Conservation (phyloP, 2,329 filamentous ascomycete species). For the Trichoderma breve region DNA sequence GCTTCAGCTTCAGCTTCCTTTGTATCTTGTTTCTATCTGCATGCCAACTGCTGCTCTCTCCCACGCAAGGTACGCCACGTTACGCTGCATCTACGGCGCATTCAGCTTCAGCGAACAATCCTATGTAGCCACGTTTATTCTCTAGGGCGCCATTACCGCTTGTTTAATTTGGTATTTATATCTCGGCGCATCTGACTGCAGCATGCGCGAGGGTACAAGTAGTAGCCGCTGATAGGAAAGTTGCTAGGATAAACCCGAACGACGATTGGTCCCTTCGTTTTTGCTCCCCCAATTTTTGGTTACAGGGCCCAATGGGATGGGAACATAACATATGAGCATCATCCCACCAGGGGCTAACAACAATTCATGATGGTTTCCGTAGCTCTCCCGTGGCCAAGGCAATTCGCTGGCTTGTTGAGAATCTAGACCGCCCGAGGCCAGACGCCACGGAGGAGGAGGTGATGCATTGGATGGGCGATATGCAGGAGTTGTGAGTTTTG, state of each 20-base stretch:
- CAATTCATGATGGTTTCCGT: neutral
- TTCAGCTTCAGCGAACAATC: neutral
- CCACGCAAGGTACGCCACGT: neutral
- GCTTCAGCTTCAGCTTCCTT: neutral
- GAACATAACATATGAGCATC: neutral
- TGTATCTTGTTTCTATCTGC: neutral
- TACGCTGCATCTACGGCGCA: neutral
- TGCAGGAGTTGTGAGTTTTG: neutral
- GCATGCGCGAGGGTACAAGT: neutral
- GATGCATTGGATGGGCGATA: neutral
- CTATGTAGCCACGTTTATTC: neutral
- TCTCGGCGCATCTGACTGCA: constrained; percentile 10
- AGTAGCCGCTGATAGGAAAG: neutral
- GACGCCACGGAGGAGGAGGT: neutral
- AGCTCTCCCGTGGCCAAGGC: neutral
- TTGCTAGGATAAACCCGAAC: neutral
- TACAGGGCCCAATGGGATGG: neutral
- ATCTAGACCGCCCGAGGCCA: constrained; percentile 5
- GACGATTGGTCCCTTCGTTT: neutral
- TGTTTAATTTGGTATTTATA: neutral
- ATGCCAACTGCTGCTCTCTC: neutral
- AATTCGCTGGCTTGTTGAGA: neutral
- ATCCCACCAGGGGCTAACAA: neutral
- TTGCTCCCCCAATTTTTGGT: neutral
- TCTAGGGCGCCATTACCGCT: neutral